Base-by-base conservation (phyloP, 1,284 basidiomycete genomes). In the Irpex sp. region DNA sequence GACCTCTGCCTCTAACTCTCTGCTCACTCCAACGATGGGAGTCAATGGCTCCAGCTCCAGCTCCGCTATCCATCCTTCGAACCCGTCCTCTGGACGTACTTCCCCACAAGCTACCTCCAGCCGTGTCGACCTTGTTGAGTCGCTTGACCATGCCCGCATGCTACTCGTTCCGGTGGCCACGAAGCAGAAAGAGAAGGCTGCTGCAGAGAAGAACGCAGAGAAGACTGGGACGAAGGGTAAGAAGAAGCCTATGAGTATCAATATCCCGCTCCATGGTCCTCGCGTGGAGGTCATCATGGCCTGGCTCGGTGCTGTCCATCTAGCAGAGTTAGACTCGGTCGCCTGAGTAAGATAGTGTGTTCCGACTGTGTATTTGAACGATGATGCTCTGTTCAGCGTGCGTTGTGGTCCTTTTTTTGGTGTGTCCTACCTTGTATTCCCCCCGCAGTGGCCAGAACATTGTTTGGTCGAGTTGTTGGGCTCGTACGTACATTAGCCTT, bases 281-380 rank as follows among this genome's bases (percentile, higher is more conserved):
- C 82, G 91, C 5, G 91, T 93, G 56, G 92, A 94, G 75, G 81
- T 93, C 63, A 81, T 92, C 54, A 79, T 94, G 63, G 91, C 91
- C 52, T 94, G 91, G 91, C 75, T 94, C 63, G 89, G 81, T 19
- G 90, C 89, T 15, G 87, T 92, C 61, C 86, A 91, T 79, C 73
- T 94, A 51, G 84, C 83, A 7, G 89, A 90, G 69, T 73, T 92
- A 69, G 91, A 91, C 62, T 67, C 69, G 36, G 76, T 76, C 61
- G 81, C 76, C 17, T 79, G 70, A 76, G 21, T 9, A 9, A 52
- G 21, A 26, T 26, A 26, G 26, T 26, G 26, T 26, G 26, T 26
- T 26, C 26, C 26, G 26, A 26, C 26, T 26, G 26, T 26, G 26
- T 26, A 26, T 4, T 26, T 26, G 26, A 26, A 26, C 26, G 26